A percentile compares a stretch with the other conserved stretches of the same genome.
Conservation (phyloP, 1,284 basidiomycete genomes). For the Tetrapyrgos nigripes region DNA sequence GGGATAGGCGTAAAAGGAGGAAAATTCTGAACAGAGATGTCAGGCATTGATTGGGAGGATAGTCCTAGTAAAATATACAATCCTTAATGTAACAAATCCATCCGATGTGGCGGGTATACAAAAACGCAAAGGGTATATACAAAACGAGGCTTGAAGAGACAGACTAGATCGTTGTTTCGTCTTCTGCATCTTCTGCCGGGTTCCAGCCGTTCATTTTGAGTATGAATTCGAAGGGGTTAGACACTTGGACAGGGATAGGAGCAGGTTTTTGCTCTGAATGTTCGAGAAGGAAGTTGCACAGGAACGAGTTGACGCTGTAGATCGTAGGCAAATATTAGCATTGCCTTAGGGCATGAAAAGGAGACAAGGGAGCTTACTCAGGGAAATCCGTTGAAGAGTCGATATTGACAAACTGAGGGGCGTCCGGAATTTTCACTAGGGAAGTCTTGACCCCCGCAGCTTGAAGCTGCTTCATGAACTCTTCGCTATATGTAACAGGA, state of each 20-base stretch:
- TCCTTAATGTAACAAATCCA: too few species aligned
- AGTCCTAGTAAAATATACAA: too few species aligned
- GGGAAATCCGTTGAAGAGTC: slow-evolving; percentile 24
- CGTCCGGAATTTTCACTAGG: slow-evolving; percentile 26
- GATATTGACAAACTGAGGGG: slow-evolving; percentile 31
- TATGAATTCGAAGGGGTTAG: not conserved
- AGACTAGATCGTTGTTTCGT: not conserved
- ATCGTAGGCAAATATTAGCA: not conserved
- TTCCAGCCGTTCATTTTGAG: not conserved
- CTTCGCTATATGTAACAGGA: slow-evolving; percentile 25
- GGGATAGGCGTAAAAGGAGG: too few species aligned
- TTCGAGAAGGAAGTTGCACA: slow-evolving; percentile 12
- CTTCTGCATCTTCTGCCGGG: not conserved
- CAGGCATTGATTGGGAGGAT: too few species aligned
- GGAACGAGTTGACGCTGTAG: slow-evolving; percentile 13
- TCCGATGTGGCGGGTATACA: too few species aligned
- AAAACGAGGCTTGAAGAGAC: too few species aligned
- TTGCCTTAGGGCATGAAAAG: not conserved
- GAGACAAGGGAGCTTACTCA: not conserved
- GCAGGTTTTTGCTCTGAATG: not conserved
- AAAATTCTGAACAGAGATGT: too few species aligned
- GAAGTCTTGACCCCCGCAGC: slow-evolving; percentile 29
- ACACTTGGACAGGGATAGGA: not conserved
- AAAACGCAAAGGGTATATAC: too few species aligned
- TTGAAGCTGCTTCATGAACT: slow-evolving; percentile 24